Conservation (phyloP, 1,284 basidiomycete species). For the Inonotus obliquus region DNA sequence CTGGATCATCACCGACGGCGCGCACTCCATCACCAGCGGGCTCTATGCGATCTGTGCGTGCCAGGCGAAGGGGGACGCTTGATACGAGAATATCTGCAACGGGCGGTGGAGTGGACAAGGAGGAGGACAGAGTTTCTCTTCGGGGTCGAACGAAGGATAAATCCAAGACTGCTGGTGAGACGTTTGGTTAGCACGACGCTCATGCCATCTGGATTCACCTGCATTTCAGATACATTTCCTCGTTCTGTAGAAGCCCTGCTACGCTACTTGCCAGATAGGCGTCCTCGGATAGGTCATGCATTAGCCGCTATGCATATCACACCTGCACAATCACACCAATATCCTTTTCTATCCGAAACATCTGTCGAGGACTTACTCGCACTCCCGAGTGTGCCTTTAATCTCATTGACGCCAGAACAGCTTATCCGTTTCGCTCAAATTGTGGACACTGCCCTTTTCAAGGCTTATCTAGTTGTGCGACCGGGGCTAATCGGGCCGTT, state of each 20-base stretch:
- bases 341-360: conserved; percentile 60
- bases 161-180: conserved; percentile 25
- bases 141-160: conserved; percentile 36
- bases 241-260: conserved; percentile 67
- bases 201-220: not conserved
- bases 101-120: conserved; percentile 34
- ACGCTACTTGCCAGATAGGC: conserved; percentile 76
- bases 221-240: conserved; percentile 46
- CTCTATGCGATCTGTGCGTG: conserved; percentile 34
- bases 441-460: conserved; percentile 94
- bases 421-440: conserved; percentile 87
- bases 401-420: conserved; percentile 71
- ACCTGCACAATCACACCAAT: conserved; percentile 59
- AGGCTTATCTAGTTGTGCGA: conserved; percentile 82
- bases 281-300: conserved; percentile 78
- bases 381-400: conserved; percentile 68
- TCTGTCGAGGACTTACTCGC: conserved; percentile 70
- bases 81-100: not conserved
- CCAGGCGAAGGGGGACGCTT: conserved; percentile 21
- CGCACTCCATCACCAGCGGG: conserved; percentile 33
- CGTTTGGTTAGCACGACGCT: not conserved
- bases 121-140: conserved; percentile 58
- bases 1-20: conserved; percentile 31
- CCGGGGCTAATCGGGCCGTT: conserved; percentile 84
- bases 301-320: conserved; percentile 68